Conservation (phyloP, 495 filamentous ascomycete genomes). For the Symbiotaphrina buchneri region DNA sequence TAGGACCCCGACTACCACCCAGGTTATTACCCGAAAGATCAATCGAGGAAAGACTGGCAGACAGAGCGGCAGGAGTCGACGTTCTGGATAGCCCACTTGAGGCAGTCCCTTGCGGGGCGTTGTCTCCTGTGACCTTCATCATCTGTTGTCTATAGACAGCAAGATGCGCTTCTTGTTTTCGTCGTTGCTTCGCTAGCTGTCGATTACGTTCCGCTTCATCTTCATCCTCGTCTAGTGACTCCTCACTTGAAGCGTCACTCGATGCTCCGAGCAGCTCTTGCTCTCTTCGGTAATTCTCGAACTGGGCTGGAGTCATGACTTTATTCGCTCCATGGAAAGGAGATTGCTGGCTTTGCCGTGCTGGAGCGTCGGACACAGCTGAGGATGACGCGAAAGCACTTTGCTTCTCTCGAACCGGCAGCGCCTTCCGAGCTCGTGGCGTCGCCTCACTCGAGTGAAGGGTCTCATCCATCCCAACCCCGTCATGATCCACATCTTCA, state of each 20-base stretch:
- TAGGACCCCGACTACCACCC: no score
- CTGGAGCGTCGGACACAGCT: slow-evolving; percentile 24
- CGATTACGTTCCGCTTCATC: slow-evolving; percentile 60
- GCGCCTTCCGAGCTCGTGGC: slow-evolving; percentile 9
- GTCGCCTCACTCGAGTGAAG: slow-evolving; percentile 1
- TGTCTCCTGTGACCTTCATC: slow-evolving; percentile 85
- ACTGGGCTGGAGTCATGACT: slow-evolving; percentile 77
- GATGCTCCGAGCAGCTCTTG: slow-evolving; percentile 37
- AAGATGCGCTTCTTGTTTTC: slow-evolving; percentile 81
- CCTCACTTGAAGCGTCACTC: slow-evolving; percentile 22
- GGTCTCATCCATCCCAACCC: no score
- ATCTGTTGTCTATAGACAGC: slow-evolving; percentile 84
- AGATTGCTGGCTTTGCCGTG: slow-evolving; percentile 1
- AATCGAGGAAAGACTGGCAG: slow-evolving; percentile 7
- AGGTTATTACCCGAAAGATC: no score
- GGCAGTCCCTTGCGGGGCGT: slow-evolving; percentile 4
- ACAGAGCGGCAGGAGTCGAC: no score
- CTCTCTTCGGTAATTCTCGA: slow-evolving; percentile 62
- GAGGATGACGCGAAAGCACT: no score
- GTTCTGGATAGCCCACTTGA: slow-evolving; percentile 7
- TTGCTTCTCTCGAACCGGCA: no score
- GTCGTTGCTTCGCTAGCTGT: slow-evolving; percentile 48
- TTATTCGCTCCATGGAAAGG: no score
- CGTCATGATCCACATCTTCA: neutral
- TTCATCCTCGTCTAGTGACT: slow-evolving; percentile 55